Conservation (phyloP, 2,329 filamentous ascomycete species). For the Mycosphaerella arachidis region DNA sequence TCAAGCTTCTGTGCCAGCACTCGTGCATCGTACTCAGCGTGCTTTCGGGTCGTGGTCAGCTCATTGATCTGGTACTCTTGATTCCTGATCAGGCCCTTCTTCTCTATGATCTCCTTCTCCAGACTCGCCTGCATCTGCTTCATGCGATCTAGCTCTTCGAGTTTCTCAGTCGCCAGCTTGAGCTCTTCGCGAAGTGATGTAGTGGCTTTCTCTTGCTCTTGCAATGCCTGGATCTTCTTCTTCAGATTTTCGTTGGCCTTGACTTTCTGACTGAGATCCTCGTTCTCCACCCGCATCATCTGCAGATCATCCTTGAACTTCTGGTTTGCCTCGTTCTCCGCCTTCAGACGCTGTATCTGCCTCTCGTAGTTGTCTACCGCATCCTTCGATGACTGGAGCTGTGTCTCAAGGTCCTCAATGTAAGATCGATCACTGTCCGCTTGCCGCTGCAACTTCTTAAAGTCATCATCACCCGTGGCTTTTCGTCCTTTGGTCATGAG, state of each 20-base stretch:
- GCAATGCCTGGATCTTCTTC: slow-evolving; percentile 50
- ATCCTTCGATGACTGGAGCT: slow-evolving; percentile 42
- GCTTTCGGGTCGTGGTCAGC: slow-evolving; percentile 44
- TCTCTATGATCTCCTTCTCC: slow-evolving; percentile 50
- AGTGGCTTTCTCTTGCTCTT: slow-evolving; percentile 44
- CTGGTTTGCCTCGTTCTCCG: slow-evolving; percentile 42
- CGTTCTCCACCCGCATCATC: slow-evolving; percentile 45
- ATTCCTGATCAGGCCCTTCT: slow-evolving; percentile 46
- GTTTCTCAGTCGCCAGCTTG: slow-evolving; percentile 40
- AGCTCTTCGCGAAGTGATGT: slow-evolving; percentile 43
- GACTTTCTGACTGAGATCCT: slow-evolving; percentile 46
- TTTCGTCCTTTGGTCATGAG: slow-evolving; percentile 40
- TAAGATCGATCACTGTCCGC: slow-evolving; percentile 45
- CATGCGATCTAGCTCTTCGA: slow-evolving; percentile 43
- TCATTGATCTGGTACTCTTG: slow-evolving; percentile 51
- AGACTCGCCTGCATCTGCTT: slow-evolving; percentile 43
- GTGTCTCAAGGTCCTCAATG: slow-evolving; percentile 47
- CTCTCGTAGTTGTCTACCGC: slow-evolving; percentile 44
- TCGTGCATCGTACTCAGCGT: slow-evolving; percentile 46
- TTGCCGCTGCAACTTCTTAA: slow-evolving; percentile 42
- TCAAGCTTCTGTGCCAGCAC: slow-evolving; percentile 45
- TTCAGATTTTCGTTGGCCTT: slow-evolving; percentile 51
- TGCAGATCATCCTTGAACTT: slow-evolving; percentile 50
- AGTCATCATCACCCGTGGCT: slow-evolving; percentile 37
- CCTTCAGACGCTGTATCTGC: slow-evolving; percentile 42